Percentiles rank a stretch among this genome's conserved stretches.
These are phyloP conservation scores for Mrakia gelida DNA, from an alignment of 768 basidiomycete genomes.

Conservation along the genomic window DNA sequence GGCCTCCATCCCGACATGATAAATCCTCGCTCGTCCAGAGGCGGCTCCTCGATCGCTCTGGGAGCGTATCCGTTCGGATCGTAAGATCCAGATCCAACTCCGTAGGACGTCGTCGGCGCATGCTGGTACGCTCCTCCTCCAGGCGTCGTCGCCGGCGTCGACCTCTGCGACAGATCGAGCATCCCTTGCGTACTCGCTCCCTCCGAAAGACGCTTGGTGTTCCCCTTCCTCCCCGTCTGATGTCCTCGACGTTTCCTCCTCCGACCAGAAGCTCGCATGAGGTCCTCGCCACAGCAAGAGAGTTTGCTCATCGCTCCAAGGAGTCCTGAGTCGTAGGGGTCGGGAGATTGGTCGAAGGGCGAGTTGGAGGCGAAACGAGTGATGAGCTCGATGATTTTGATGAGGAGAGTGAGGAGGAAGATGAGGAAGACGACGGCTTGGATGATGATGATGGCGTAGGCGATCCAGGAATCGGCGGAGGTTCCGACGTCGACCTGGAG, in stretches of 20 bases:
- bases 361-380: conserved; percentile 70
- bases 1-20: conserved; percentile 96
- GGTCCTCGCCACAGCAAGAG: conserved; percentile 28
- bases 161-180: conserved; percentile 26
- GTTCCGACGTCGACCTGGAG: conserved; percentile 73
- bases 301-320: conserved; percentile 64
- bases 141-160: conserved; percentile 17
- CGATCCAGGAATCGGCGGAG: conserved; percentile 83
- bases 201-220: conserved; percentile 37
- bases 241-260: conserved; percentile 47
- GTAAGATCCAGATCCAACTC: not conserved
- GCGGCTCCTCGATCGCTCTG: conserved; percentile 33
- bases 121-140: not conserved
- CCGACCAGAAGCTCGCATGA: conserved; percentile 61
- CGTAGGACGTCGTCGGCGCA: not conserved
- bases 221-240: not conserved
- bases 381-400: conserved; percentile 79
- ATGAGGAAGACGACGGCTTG: conserved; percentile 66
- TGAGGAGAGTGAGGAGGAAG: conserved; percentile 71
- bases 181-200: conserved; percentile 14
- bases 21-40: conserved; percentile 75
- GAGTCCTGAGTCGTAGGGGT: conserved; percentile 78
- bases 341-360: conserved; percentile 77
- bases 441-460: conserved; percentile 85
- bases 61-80: conserved; percentile 33